A percentile compares a stretch with the other conserved stretches of the same genome.
phyloP scores from a whole-genome alignment of 768 basidiomycete genomes.

The Xerocomellus dryophilus region DNA sequence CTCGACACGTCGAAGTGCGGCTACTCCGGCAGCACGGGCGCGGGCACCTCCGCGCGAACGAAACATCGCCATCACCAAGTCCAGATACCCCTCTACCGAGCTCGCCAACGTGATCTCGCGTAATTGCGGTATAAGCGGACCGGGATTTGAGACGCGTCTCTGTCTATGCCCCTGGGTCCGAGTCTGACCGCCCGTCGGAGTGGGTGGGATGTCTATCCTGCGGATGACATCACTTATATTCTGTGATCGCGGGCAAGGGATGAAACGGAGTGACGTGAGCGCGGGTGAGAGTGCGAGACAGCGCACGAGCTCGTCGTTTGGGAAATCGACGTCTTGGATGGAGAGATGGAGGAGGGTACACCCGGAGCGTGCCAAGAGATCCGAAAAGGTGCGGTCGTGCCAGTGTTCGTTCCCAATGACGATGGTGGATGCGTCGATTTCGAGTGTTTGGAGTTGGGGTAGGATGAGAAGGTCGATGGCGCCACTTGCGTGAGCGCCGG shows the following conservation, averaged over 20 bases:
- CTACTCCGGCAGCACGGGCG: neutral
- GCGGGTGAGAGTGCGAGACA: slow-evolving; percentile 15
- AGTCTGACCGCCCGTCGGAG: neutral
- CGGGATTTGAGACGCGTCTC: neutral
- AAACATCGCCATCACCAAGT: slow-evolving; percentile 8
- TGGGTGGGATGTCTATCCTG: slow-evolving; percentile 1
- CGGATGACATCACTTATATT: slow-evolving; percentile 7
- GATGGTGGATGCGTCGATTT: slow-evolving; percentile 10
- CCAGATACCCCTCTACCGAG: slow-evolving; percentile 10
- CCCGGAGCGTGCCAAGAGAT: slow-evolving; percentile 16
- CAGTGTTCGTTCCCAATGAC: neutral
- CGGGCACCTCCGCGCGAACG: slow-evolving; percentile 7
- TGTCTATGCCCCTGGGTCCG: neutral
- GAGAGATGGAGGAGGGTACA: slow-evolving; percentile 14
- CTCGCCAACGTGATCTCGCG: slow-evolving; percentile 17
- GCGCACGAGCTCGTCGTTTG: slow-evolving; percentile 17
- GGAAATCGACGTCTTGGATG: slow-evolving; percentile 15
- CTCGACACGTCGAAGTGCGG: slow-evolving; percentile 6
- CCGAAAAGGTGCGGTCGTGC: slow-evolving; percentile 14
- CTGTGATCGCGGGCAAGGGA: slow-evolving; percentile 19
- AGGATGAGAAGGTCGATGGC: slow-evolving; percentile 14
- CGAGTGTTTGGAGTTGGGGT: slow-evolving; percentile 19
- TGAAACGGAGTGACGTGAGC: slow-evolving; percentile 12
- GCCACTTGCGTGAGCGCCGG: neutral
- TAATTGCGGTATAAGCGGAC: slow-evolving; percentile 5